Base-by-base conservation (phyloP, 768 basidiomycete species). In the Sistotremastrum niveocremeum region DNA sequence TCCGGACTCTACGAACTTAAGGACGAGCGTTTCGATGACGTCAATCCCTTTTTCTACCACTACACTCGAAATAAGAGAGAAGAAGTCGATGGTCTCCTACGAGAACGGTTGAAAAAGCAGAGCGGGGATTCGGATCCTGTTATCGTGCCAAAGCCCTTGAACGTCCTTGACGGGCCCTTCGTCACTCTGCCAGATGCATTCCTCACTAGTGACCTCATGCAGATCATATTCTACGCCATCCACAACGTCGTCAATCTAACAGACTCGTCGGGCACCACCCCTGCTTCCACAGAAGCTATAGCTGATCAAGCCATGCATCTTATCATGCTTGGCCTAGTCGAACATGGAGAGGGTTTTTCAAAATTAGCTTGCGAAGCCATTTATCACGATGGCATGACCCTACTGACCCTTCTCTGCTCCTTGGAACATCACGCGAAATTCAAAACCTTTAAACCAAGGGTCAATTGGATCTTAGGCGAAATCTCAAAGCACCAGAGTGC, bases 31-130 rank as follows among this genome's bases (percentile, higher is more conserved):
- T 90, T 77, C 60, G 82, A 80, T 50, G 85, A 95, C 51, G 84
- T 97, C 51, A 85, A 97, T 55, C 91, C 93, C 0, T 95, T 91
- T 65, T 95, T 93, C 67, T 86, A 84, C 57, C 93, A 97, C 58
- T 97, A 95, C 60, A 83, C 87, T 10, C 73, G 93, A 37, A 98
- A 98, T 64, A 81, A 88, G 54, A 75, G 91, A 37, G 88, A 94
- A 55, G 87, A 91, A 58, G 94, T 89, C 29, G 89, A 91, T 56
- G 75, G 69, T 37, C 73, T 84, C 4, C 65, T 93, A 41, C 71
- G 76, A 49, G 73, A 70, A 41, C 71, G 86, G 39, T 54, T 80
- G 44, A 80, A 74, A 68, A 84, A 80, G 67, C 70, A 69, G 52
- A 73, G 71, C 0, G 75, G 77, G 41, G 62, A 71, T 39, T 58